These are phyloP conservation scores for Toxicodendron radicans DNA, from an alignment of 345 rosid species.

Conservation along the genomic window DNA sequence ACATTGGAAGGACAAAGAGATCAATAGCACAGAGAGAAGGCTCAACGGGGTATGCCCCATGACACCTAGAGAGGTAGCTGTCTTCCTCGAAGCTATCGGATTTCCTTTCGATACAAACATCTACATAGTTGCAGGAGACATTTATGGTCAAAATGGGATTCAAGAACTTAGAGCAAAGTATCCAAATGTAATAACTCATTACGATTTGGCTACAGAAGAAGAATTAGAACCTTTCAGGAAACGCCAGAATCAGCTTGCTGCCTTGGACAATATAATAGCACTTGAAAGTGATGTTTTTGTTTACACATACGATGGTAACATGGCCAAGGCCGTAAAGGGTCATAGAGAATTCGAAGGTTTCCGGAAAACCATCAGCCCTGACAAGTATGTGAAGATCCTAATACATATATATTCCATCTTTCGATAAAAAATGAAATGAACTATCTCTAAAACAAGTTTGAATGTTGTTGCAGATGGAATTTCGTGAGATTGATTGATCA, in stretches of 20 bases:
- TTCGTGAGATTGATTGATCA: conserved; percentile 62
- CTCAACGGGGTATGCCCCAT: conserved; percentile 61
- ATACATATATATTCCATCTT: too few species aligned
- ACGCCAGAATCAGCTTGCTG: conserved; percentile 64
- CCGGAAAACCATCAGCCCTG: conserved; percentile 65
- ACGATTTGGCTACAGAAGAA: conserved; percentile 49
- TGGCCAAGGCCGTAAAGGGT: conserved; percentile 81
- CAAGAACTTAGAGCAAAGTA: conserved; percentile 44
- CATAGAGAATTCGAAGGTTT: conserved; percentile 72
- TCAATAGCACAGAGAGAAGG: conserved; percentile 43
- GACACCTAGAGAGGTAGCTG: conserved; percentile 69
- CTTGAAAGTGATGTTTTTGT: conserved; percentile 62
- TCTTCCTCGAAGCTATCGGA: conserved; percentile 71
- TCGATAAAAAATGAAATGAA: neutral
- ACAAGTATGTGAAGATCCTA: conserved; percentile 39
- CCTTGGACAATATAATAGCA: conserved; percentile 66
- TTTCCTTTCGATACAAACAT: conserved; percentile 57
- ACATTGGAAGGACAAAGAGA: conserved; percentile 68
- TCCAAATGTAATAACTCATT: conserved; percentile 53
- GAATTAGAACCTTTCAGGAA: conserved; percentile 44
- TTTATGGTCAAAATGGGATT: conserved; percentile 57
- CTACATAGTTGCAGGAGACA: conserved; percentile 70
- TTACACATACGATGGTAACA: conserved; percentile 71
- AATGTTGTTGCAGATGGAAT: conserved; percentile 37
- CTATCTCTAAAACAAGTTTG: neutral